A percentile compares a stretch with the other conserved stretches of the same genome.
These are phyloP conservation scores for Yarrowia sp. DNA, from an alignment of 805 yeast genomes.

Conservation along the genomic window DNA sequence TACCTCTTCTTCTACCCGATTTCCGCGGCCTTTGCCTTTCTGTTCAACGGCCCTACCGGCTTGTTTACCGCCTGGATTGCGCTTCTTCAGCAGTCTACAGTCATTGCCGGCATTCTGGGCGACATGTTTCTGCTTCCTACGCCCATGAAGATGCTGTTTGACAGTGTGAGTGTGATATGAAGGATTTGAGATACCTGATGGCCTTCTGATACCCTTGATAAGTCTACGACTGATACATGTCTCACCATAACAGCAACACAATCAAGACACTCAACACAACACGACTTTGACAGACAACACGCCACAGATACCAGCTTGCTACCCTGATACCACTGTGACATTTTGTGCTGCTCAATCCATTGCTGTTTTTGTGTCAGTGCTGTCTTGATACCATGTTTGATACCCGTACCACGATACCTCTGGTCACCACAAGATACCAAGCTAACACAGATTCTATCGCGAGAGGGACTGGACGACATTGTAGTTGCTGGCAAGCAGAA, in stretches of 20 bases:
- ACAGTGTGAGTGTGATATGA: slow-evolving; percentile 40
- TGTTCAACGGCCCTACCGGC: slow-evolving; percentile 54
- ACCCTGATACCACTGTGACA: too few relatives aligned
- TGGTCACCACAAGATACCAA: too few relatives aligned
- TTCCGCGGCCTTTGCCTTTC: slow-evolving; percentile 44
- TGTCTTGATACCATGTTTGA: too few relatives aligned
- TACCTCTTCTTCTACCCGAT: slow-evolving; percentile 47
- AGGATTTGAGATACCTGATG: neutral
- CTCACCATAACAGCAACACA: too few relatives aligned
- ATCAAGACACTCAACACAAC: too few relatives aligned
- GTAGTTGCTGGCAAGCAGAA: slow-evolving; percentile 44
- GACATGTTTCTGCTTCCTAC: slow-evolving; percentile 48
- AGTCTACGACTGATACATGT: too few relatives aligned
- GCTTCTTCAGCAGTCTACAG: slow-evolving; percentile 46
- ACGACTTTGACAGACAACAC: too few relatives aligned
- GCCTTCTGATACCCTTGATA: neutral
- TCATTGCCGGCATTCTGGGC: slow-evolving; percentile 46
- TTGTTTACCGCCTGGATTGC: slow-evolving; percentile 47
- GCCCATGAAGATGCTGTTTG: slow-evolving; percentile 49
- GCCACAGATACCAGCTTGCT: too few relatives aligned
- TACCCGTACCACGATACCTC: too few relatives aligned
- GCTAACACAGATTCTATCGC: slow-evolving; percentile 38
- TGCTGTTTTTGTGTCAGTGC: too few relatives aligned
- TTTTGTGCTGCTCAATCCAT: too few relatives aligned
- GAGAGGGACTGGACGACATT: slow-evolving; percentile 48